Conservation (phyloP, 345 rosid genomes). For the Hypericum androsaemum region DNA sequence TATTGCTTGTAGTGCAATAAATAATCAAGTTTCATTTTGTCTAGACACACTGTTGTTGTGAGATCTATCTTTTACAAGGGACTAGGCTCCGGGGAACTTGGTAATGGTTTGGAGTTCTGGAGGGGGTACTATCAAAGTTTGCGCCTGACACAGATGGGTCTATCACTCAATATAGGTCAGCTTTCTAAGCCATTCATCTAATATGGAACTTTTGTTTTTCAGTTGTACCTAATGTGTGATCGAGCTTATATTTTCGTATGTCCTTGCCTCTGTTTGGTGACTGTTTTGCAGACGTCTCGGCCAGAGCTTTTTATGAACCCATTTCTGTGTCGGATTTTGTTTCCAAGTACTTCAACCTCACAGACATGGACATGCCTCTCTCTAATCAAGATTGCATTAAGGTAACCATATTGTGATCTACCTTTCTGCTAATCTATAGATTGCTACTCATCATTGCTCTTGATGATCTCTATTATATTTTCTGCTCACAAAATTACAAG, state of each 20-base stretch:
- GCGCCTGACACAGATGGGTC: slow-evolving; percentile 66
- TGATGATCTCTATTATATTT: not conserved
- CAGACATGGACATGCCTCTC: slow-evolving; percentile 34
- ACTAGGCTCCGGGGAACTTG: slow-evolving; percentile 43
- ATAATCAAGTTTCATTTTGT: slow-evolving; percentile 1
- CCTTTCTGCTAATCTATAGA: not conserved
- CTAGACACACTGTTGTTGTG: slow-evolving; percentile 45
- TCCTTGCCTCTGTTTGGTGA: not conserved
- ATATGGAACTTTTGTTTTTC: not conserved
- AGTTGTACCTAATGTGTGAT: too few relatives aligned
- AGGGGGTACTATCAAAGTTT: slow-evolving; percentile 63
- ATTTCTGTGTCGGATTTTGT: slow-evolving; percentile 41
- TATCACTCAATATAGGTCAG: slow-evolving; percentile 64
- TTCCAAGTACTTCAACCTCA: slow-evolving; percentile 17
- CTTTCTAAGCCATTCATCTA: not conserved
- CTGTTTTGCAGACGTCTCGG: slow-evolving; percentile 50
- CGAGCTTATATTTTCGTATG: not conserved
- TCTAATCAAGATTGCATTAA: slow-evolving; percentile 44
- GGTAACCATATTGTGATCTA: slow-evolving; percentile 21
- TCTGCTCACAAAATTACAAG: not conserved
- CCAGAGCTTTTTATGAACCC: slow-evolving; percentile 64
- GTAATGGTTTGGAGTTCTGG: slow-evolving; percentile 58
- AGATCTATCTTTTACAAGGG: slow-evolving; percentile 39
- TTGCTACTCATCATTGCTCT: not conserved
- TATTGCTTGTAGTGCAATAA: too few relatives aligned